A percentile compares a stretch with the other conserved stretches of the same genome.
phyloP scores from a whole-genome alignment of 805 yeast genomes.

The Metschnikowia matae region DNA sequence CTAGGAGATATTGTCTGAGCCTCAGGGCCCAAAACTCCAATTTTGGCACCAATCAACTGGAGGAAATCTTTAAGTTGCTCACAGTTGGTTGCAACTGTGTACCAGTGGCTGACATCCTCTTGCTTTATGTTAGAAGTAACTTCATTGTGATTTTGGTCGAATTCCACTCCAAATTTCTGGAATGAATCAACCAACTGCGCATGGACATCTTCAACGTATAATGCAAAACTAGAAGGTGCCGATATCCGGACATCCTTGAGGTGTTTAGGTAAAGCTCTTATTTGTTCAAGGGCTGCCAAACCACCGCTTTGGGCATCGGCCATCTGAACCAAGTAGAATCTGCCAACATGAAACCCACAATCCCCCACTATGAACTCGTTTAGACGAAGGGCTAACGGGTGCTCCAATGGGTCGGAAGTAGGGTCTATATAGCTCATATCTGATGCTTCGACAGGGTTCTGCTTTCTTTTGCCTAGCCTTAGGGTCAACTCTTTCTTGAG shows the following conservation, averaged over 20 bases:
- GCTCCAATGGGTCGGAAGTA: conserved; percentile 32
- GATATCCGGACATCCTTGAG: conserved; percentile 9
- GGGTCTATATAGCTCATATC: conserved; percentile 33
- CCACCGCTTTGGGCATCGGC: conserved; percentile 35
- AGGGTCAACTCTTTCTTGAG: conserved; percentile 29
- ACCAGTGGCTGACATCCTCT: conserved; percentile 23
- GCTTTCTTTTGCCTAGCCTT: conserved; percentile 26
- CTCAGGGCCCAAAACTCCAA: conserved; percentile 16
- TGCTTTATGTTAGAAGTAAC: conserved; percentile 11
- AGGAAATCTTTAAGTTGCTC: conserved; percentile 28
- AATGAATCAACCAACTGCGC: conserved; percentile 27
- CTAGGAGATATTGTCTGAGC: conserved; percentile 13
- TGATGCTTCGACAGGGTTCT: conserved; percentile 7
- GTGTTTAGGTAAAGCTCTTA: conserved; percentile 24
- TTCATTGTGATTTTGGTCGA: conserved; percentile 30
- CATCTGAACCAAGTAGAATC: conserved; percentile 38
- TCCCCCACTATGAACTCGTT: conserved; percentile 38
- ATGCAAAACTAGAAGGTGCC: conserved; percentile 29
- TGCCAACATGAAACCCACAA: conserved; percentile 36
- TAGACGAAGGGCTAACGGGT: conserved; percentile 30
- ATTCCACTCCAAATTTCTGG: conserved; percentile 30
- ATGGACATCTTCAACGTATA: conserved; percentile 41
- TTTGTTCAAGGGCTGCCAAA: conserved; percentile 30
- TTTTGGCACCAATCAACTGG: conserved; percentile 18
- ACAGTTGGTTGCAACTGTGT: conserved; percentile 33